Conservation (phyloP, 2,329 filamentous ascomycete species). For the Samsoniella hepiali region DNA sequence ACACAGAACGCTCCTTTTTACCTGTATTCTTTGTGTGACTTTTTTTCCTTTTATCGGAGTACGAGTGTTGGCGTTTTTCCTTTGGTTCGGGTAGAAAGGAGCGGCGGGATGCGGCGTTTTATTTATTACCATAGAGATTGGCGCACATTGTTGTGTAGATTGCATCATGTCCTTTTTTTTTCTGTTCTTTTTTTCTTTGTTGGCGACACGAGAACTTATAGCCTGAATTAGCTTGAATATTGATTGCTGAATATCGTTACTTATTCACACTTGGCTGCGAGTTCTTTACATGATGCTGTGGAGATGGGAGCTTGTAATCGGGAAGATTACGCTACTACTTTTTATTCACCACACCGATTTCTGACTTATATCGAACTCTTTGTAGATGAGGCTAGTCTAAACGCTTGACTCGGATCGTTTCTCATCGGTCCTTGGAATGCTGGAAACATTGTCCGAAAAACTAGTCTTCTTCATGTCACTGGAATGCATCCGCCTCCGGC, state of each 20-base stretch:
- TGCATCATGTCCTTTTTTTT: too few relatives aligned
- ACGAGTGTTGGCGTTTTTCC: not conserved
- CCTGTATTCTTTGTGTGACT: not conserved
- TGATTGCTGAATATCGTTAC: not conserved
- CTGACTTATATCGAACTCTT: too few relatives aligned
- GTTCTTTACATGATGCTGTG: not conserved
- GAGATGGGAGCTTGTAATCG: not conserved
- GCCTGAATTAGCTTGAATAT: not conserved
- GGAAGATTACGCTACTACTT: not conserved
- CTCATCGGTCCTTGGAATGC: not conserved
- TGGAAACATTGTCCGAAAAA: not conserved
- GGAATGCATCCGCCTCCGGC: not conserved
- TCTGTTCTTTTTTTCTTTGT: not conserved
- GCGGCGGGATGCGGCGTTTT: too few relatives aligned
- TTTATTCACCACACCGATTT: not conserved
- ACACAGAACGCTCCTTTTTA: slow-evolving; percentile 13
- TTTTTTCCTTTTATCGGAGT: not conserved
- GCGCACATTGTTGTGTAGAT: too few relatives aligned
- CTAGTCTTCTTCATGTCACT: not conserved
- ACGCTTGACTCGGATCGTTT: too few relatives aligned
- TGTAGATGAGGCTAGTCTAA: too few relatives aligned
- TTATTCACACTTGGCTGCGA: not conserved
- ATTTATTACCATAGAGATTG: too few relatives aligned
- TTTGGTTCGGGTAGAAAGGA: not conserved
- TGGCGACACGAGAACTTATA: too few relatives aligned